Percentiles rank a stretch among this genome's conserved stretches.
Conservation (phyloP, 2,329 filamentous ascomycete genomes). For the Epichloe gansuensis region DNA sequence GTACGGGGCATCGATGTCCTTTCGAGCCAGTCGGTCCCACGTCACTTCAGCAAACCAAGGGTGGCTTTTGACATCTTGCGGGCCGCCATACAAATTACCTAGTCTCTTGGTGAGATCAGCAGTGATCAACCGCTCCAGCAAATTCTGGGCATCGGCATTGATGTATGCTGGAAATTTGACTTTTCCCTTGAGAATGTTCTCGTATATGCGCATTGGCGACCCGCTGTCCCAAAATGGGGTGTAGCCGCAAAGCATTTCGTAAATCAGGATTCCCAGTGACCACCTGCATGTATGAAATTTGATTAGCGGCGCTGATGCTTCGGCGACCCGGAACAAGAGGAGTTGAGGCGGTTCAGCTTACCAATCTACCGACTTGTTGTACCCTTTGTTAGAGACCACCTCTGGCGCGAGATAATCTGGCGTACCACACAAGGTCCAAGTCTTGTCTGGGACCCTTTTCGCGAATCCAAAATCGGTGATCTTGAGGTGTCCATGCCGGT, state of each 20-base stretch:
- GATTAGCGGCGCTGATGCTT: slow-evolving; percentile 1
- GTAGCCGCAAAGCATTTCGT: slow-evolving; percentile 98
- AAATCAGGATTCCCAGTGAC: slow-evolving; percentile 96
- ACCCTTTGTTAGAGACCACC: slow-evolving; percentile 97
- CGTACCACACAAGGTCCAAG: slow-evolving; percentile 95
- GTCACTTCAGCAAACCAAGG: slow-evolving; percentile 96
- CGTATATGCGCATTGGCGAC: slow-evolving; percentile 97
- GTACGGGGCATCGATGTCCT: slow-evolving; percentile 97
- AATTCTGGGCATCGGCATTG: slow-evolving; percentile 83
- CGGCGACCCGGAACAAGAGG: not conserved
- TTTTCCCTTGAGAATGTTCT: slow-evolving; percentile 91
- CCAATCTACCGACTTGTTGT: slow-evolving; percentile 99
- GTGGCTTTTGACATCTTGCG: slow-evolving; percentile 87
- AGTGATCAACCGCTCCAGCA: slow-evolving; percentile 87
- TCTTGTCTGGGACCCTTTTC: slow-evolving; percentile 96
- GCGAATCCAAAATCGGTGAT: slow-evolving; percentile 98
- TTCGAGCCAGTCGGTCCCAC: slow-evolving; percentile 86
- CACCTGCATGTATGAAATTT: slow-evolving; percentile 47
- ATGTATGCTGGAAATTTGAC: slow-evolving; percentile 97
- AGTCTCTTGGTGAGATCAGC: slow-evolving; percentile 87
- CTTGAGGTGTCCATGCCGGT: slow-evolving; percentile 87
- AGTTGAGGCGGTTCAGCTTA: slow-evolving; percentile 33
- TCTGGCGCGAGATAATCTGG: slow-evolving; percentile 96
- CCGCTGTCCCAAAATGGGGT: slow-evolving; percentile 98
- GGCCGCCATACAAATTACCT: slow-evolving; percentile 84